Evolutionary conservation across 2,329 filamentous ascomycete species (phyloP), one percentile per base, ranked within the genome.

Genomic region (Beauveria bassiana): DNA sequence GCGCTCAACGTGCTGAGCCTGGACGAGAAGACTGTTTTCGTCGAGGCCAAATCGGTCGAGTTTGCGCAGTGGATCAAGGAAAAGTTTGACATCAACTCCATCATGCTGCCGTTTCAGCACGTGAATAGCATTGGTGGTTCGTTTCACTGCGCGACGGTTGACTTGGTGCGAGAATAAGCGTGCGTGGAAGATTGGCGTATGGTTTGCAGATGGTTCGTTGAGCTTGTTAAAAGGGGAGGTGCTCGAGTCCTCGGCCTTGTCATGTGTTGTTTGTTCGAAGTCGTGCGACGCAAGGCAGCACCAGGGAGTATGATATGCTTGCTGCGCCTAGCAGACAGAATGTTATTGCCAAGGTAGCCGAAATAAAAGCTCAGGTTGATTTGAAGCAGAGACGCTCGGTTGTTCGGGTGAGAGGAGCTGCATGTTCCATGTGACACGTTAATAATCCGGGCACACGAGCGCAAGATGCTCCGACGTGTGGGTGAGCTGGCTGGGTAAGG

Each of bases 51-150:
- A 3, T 66, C 70, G 58, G 59, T 59, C 5, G 49, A 66, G 52
- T 61, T 66, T 52, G 63, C 64, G n/a, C 42, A 56, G 12, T 66
- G 65, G 65, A 50, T 66, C 18, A 53, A 38, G 47, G 46, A 52
- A 16, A 59, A 62, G 49, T 66, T 66, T 34, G 64, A 46, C 18
- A 66, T 66, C 45, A 61, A 65, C 20, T 46, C 63, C 3, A 66
- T 66, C 34, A 28, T 63, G 62, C 42, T 63, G 40, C 71, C 71
- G 18, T 73, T 73, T 54, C 59, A 65, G 57, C 67, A 73, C 64
- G 70, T 73, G 1, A 69, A 71, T 43, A 69, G 69, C 57, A 66
- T 73, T 45, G 71, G 71, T 1, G 70, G 70, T 0, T 71, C 70
- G 16, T 72, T 71, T 50, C 70, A 71, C 59, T 72, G 70, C 60